A percentile compares a stretch with the other conserved stretches of the same genome.
Conservation (phyloP, 2,329 filamentous ascomycete species). For the Pseudogymnoascus pannorum region DNA sequence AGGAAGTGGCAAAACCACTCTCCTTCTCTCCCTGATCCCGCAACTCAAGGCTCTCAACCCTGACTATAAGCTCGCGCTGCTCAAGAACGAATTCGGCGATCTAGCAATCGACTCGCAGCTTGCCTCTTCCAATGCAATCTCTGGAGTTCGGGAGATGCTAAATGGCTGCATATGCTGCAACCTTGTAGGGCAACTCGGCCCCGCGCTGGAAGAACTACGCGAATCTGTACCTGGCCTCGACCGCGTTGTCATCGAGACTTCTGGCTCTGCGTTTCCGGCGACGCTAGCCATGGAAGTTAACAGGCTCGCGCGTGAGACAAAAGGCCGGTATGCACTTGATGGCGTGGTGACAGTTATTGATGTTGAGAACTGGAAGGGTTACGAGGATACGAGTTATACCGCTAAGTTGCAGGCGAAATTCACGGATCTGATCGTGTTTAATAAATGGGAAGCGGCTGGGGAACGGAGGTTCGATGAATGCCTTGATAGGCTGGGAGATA, state of each 20-base stretch:
- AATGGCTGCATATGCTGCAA: slow-evolving; percentile 99
- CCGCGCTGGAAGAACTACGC: slow-evolving; percentile 70
- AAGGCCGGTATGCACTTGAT: slow-evolving; percentile 53
- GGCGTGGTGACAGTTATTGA: slow-evolving; percentile 67
- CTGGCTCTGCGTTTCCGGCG: slow-evolving; percentile 55
- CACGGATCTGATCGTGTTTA: slow-evolving; percentile 65
- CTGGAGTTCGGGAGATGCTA: slow-evolving; percentile 84
- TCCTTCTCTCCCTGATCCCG: slow-evolving; percentile 88
- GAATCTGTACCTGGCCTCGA: slow-evolving; percentile 51
- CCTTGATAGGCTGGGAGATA: slow-evolving; percentile 57
- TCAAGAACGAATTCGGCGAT: slow-evolving; percentile 98
- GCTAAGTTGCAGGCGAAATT: slow-evolving; percentile 66
- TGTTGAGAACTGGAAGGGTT: slow-evolving; percentile 70
- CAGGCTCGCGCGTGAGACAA: slow-evolving; percentile 47
- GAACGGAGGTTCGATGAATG: slow-evolving; percentile 57
- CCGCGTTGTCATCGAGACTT: slow-evolving; percentile 90
- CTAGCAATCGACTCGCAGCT: slow-evolving; percentile 89
- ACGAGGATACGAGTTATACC: slow-evolving; percentile 63
- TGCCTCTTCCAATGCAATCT: slow-evolving; percentile 72
- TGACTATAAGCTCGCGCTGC: slow-evolving; percentile 77
- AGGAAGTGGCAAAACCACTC: slow-evolving; percentile 90
- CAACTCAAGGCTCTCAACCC: slow-evolving; percentile 71
- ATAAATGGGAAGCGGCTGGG: slow-evolving; percentile 62
- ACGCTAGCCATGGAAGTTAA: slow-evolving; percentile 68
- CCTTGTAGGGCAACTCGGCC: slow-evolving; percentile 81